These are phyloP conservation scores for Penstemon newberryi DNA, from an alignment of 257 asterid species.

Conservation along the genomic window DNA sequence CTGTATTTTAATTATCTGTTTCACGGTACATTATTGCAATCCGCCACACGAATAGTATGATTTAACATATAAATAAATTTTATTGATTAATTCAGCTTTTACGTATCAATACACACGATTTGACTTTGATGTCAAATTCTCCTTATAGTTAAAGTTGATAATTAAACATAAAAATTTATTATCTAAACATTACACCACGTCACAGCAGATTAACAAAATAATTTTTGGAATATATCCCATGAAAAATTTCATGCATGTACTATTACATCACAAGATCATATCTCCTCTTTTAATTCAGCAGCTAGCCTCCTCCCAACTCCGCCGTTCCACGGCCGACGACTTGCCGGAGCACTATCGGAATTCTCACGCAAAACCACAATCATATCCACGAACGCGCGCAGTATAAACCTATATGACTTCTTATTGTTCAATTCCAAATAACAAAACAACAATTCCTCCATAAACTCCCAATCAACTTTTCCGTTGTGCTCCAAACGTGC, in stretches of 20 bases:
- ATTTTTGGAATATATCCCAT: no score
- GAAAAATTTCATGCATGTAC: slow-evolving; percentile 29
- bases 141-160: no score
- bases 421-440: slow-evolving; percentile 66
- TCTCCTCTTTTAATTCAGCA: background rate
- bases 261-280: background rate
- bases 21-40: no score
- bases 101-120: no score
- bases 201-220: no score
- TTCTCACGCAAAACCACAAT: slow-evolving; percentile 45
- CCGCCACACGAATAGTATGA: no score
- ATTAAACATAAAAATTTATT: no score
- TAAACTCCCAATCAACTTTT: slow-evolving; percentile 67
- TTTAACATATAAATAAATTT: no score
- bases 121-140: no score
- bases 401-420: slow-evolving; percentile 54
- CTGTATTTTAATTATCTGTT: no score
- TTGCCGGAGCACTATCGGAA: slow-evolving; percentile 36
- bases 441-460: slow-evolving; percentile 76
- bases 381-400: slow-evolving; percentile 70
- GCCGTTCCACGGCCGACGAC: slow-evolving; percentile 19
- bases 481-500: slow-evolving; percentile 54
- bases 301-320: slow-evolving; percentile 16
- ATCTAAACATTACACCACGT: no score
- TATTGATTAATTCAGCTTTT: no score